phyloP scores from a whole-genome alignment of 345 rosid genomes.

The Citrus inodora region DNA sequence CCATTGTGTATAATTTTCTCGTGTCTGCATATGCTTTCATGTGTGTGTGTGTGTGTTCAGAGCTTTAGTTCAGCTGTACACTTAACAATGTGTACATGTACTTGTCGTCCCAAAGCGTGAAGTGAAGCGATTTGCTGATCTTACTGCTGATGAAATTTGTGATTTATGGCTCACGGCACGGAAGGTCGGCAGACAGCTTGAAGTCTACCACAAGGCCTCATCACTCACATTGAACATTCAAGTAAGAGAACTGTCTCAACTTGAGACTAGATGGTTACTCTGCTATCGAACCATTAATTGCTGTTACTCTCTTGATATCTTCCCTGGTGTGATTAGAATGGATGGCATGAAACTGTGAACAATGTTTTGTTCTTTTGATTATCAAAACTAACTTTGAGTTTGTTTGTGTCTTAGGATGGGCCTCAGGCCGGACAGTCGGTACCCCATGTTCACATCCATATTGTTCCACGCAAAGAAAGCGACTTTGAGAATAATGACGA shows the following conservation, averaged over 20 bases:
- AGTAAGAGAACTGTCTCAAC: conserved; percentile 32
- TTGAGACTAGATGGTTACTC: no score
- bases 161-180: conserved; percentile 84
- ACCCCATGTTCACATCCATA: conserved; percentile 91
- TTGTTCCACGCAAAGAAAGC: conserved; percentile 73
- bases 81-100: conserved; percentile 73
- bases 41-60: no score
- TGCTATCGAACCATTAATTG: no score
- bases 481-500: conserved; percentile 94
- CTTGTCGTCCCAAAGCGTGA: conserved; percentile 85
- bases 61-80: no score
- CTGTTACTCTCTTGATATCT: no score
- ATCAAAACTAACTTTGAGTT: background rate
- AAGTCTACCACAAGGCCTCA: conserved; percentile 68
- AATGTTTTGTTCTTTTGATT: background rate
- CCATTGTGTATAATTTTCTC: no score
- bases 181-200: conserved; percentile 71
- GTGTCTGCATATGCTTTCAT: no score
- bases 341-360: no score
- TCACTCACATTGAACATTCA: conserved; percentile 80
- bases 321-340: no score
- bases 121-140: conserved; percentile 84
- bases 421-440: conserved; percentile 95
- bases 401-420: conserved; percentile 62
- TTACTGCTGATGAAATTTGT: conserved; percentile 68